phyloP scores from a whole-genome alignment of 2,329 filamentous ascomycete species.

The Daldinia sp. region DNA sequence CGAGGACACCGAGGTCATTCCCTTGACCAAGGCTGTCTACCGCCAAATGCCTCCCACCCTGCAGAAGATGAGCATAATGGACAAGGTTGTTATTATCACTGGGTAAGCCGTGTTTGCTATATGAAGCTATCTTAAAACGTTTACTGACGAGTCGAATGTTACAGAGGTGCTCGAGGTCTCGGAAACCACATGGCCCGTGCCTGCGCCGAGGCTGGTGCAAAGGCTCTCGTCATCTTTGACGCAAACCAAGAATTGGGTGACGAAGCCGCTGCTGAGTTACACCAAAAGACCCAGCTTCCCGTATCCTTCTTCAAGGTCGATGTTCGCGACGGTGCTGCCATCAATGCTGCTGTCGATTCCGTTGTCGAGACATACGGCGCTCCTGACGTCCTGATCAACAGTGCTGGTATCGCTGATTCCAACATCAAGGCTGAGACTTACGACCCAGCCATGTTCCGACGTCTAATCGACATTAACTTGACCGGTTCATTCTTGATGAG shows the following conservation, averaged over 20 bases:
- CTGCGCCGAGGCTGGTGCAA: conserved; percentile 77
- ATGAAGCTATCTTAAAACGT: neutral
- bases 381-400: conserved; percentile 80
- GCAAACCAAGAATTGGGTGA: conserved; percentile 79
- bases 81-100: conserved; percentile 76
- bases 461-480: conserved; percentile 83
- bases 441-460: conserved; percentile 78
- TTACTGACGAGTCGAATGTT: conserved; percentile 40
- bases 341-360: conserved; percentile 73
- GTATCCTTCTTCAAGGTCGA: conserved; percentile 82
- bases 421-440: conserved; percentile 85
- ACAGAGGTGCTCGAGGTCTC: conserved; percentile 76
- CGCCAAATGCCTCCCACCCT: conserved; percentile 69
- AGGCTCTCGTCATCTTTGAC: conserved; percentile 78
- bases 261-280: conserved; percentile 72
- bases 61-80: conserved; percentile 73
- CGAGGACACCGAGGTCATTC: conserved; percentile 59
- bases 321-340: conserved; percentile 74
- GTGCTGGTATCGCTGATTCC: conserved; percentile 81
- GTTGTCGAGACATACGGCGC: conserved; percentile 72
- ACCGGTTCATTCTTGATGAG: conserved; percentile 81
- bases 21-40: conserved; percentile 63
- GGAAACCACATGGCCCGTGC: conserved; percentile 83
- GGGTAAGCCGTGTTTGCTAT: conserved; percentile 59
- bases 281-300: conserved; percentile 75